Evolutionary conservation across 768 basidiomycete species (phyloP), one percentile per base, ranked within the genome.

Genomic region (Boletus patriciae): DNA sequence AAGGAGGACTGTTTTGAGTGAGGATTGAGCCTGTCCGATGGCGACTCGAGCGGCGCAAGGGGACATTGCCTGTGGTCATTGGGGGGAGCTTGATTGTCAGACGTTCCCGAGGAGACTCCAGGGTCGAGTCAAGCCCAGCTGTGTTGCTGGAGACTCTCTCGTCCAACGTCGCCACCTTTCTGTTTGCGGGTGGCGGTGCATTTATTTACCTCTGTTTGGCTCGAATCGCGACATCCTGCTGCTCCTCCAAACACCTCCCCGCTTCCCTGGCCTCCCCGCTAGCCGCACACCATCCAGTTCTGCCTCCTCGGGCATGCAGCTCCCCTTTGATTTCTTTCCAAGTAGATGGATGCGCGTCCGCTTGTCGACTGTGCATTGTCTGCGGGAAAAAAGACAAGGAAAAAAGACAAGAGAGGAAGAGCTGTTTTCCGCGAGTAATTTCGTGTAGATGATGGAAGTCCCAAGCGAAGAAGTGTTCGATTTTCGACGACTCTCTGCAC

Each of bases 391-490:
- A 45, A 42, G 31, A 18, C 9, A 40, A n/a, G 38, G 44, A 55
- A 62, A 60, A 59, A 57, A 46, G 38, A 43, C 41, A 13, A 1
- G 19, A 29, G 38, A 29, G 41, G 27, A 16, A n/a, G 38, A 9
- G 11, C 13, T 19, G 42, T 25, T 23, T 55, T 60, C 54, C 8
- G 52, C 27, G 63, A 36, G 53, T 38, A 52, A 50, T 46, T 63
- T 57, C 38, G 60, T 34, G 54, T 45, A 19, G 60, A 48, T 73
- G 72, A 33, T 71, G 70, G 64, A 73, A 61, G 70, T 71, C 73
- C 70, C 71, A 51, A 56, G 71, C 59, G 49, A 71, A 71, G 71
- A 61, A 60, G 61, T 59, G 67, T 69, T 51, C 29, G n/a, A 46
- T 60, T 71, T 73, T 72, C 50, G 55, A 50, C 51, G 49, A 47